Evolutionary conservation across 2,329 filamentous ascomycete species (phyloP).

Genomic region (Acephala macrosclerotiorum): DNA sequence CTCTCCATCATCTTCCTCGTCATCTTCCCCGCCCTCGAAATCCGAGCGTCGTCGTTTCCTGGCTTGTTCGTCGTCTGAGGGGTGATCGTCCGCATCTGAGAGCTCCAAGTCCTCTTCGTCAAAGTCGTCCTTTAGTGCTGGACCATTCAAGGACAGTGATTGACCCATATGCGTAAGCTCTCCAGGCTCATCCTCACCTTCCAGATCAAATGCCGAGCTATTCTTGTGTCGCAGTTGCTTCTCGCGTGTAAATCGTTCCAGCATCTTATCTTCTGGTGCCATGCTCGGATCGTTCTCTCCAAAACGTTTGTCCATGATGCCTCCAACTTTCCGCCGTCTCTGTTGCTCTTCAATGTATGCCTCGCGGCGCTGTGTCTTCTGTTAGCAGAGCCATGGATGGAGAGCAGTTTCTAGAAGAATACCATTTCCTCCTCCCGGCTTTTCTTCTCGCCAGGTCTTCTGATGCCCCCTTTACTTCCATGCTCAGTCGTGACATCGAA

Average conservation of each 20-base stretch:
- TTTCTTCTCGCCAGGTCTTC: constrained; percentile 84
- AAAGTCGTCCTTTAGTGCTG: constrained; percentile 73
- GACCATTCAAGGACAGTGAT: constrained; percentile 69
- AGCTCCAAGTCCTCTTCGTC: constrained; percentile 75
- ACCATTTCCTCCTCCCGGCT: constrained; percentile 86
- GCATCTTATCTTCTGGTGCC: constrained; percentile 90
- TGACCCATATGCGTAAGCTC: constrained; percentile 85
- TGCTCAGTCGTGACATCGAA: constrained; percentile 75
- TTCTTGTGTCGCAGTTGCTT: constrained; percentile 82
- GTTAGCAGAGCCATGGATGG: constrained; percentile 21
- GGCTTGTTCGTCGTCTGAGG: constrained; percentile 59
- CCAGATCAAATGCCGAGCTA: constrained; percentile 85
- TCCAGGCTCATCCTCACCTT: constrained; percentile 76
- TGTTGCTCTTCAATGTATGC: constrained; percentile 71
- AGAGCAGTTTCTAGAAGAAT: constrained; percentile 40
- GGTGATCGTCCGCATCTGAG: constrained; percentile 64
- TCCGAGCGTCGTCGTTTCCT: constrained; percentile 63
- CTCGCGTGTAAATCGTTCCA: constrained; percentile 89
- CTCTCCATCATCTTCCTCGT: constrained; percentile 58
- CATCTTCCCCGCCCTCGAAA: constrained; percentile 56
- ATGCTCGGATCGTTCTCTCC: constrained; percentile 95
- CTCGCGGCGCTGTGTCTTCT: constrained; percentile 27
- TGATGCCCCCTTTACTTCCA: constrained; percentile 63
- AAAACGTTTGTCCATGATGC: constrained; percentile 90
- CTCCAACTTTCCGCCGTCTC: constrained; percentile 87